phyloP scores from a whole-genome alignment of 441 rosid species.

The Theobroma grandiflorum region DNA sequence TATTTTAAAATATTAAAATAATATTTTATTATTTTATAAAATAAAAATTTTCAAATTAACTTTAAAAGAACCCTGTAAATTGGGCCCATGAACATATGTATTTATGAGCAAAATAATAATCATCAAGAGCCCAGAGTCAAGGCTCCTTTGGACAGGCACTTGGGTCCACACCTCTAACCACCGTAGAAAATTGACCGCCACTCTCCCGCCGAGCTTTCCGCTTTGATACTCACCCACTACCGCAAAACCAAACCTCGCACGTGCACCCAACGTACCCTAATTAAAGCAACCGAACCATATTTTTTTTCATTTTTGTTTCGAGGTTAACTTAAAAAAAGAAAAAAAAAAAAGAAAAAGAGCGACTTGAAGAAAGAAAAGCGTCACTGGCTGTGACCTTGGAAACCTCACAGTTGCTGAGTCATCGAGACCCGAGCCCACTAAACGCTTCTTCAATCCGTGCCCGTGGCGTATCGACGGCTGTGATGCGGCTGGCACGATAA shows the following conservation, averaged over 20 bases:
- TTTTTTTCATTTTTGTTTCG: neutral
- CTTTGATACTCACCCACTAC: neutral
- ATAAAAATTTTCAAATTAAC: too few relatives aligned
- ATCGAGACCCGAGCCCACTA: conserved; percentile 24
- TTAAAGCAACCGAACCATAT: conserved; percentile 5
- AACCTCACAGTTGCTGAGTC: conserved; percentile 17
- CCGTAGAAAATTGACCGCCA: conserved; percentile 21
- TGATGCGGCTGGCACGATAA: conserved; percentile 18
- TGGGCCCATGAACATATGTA: too few relatives aligned
- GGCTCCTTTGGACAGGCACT: neutral
- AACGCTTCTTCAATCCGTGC: neutral
- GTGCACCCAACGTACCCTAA: conserved; percentile 17
- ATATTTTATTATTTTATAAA: too few relatives aligned
- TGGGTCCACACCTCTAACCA: conserved; percentile 23
- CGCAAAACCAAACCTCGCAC: conserved; percentile 19
- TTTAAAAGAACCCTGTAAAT: too few relatives aligned
- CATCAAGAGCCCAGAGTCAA: too few relatives aligned
- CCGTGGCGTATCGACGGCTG: conserved; percentile 24
- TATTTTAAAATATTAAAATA: too few relatives aligned
- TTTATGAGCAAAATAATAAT: too few relatives aligned
- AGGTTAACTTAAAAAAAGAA: neutral
- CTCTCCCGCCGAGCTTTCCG: conserved; percentile 31
- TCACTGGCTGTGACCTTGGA: neutral
- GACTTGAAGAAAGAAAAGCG: neutral
- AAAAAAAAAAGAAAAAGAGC: neutral